Evolutionary conservation across 495 filamentous ascomycete genomes (phyloP), one percentile per base, ranked within the genome.

Genomic region (Sordaria brevicollis): DNA sequence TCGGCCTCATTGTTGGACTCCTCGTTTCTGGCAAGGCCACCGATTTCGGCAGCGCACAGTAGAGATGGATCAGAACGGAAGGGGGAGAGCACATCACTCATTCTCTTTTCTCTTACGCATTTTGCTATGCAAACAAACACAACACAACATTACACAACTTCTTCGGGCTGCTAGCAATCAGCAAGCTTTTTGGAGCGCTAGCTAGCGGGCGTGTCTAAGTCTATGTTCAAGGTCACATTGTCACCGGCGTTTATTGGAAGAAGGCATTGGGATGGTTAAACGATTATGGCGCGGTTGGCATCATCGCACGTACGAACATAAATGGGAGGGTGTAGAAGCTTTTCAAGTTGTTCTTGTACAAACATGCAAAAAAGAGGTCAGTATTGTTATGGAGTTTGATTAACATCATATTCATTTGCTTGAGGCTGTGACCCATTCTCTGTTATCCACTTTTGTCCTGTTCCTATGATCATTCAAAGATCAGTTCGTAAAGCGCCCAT

Each of bases 1-100:
- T 99, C 77, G 96, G 96, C 67, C 83, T 99, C 67, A 99, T 99
- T 78, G 87, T 98, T 73, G 96, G 96, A 41, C 83, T 99, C 62
- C 84, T 99, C 75, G 85, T 98, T 33, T 90, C 91, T 33, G 85
- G 90, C 71, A 94, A 93, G 80, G 94, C 94, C 31, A 67, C 76
- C 5, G 92, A 93, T 41, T 96, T 99, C 76, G 83, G 87, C 79
- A 79, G 71, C 69, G 72, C 79, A 37, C 81, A 80, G 78, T 62
- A 62, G 49, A 62, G 29, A 31, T 33, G 49, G 25, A 21, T 21
- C 25, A 62, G 37, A 38, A 43, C 11, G 41, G 31, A 68, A 54
- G 19, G 25, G 17, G 41, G 34, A 68, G 36, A 65, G 66, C 29
- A 25, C 31, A 19, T 35, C 5, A 13, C 39, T 67, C 25, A 33